Base-by-base conservation (phyloP, 352 stramenopile genomes). In the Phytophthora europaea region DNA sequence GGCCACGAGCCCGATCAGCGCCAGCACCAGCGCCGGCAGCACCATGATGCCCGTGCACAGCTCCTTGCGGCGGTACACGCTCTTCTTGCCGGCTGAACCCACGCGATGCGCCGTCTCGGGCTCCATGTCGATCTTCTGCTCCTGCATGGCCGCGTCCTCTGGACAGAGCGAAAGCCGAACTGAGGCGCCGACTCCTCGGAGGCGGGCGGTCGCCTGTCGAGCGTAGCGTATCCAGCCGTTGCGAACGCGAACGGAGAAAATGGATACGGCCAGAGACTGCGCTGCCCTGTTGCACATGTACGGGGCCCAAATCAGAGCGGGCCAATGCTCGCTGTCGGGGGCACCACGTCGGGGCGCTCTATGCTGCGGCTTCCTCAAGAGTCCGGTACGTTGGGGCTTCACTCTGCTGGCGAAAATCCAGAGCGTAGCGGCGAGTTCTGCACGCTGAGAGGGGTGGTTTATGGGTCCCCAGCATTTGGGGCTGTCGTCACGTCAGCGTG, bases 271-370 rank as follows among this genome's bases (percentile, higher is more conserved):
- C 36, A 45, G 36, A 45, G 36, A 45, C 36, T 45, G 36, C 36
- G 36, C 36, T 43, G 36, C 13, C 10, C 10, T 12, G 63, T 62
- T 64, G 33, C 63, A 67, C 48, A 47, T 28, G 31, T 13, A 33
- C 48, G n/a, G 48, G 45, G 15, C 65, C 66, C 48, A 67, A 72
- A 72, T 61, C 57, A 72, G 47, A 10, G 26, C 26, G 15, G 36
- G 13, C 45, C 45, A 52, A 52, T 52, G 45, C 45, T 52, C 15
- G 45, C 18, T 2, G 45, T 15, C 18, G 18, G 45, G 9, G 18
- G 13, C 45, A 51, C 45, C 45, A 51, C 45, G 45, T 51, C 18
- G 20, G 18, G 6, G 45, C 45, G 18, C 45, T 52, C 40, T 50
- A 50, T 50, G 40, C 8, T 38, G 40, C 10, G 40, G 13, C 8